phyloP scores from a whole-genome alignment of 1,139 yeast species.

The Chernovozyma aurita region DNA sequence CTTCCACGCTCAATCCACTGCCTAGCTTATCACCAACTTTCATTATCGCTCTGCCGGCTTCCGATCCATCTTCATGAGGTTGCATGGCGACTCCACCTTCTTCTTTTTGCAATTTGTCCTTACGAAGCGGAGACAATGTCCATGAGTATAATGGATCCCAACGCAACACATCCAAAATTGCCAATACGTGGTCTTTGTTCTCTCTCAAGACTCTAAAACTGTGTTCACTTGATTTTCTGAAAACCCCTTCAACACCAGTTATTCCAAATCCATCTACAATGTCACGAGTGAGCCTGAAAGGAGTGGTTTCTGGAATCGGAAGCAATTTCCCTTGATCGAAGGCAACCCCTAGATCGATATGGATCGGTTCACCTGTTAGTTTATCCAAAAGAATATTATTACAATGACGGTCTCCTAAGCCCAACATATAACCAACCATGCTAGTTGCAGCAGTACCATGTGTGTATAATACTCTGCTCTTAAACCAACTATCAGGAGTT shows the following conservation, averaged over 20 bases:
- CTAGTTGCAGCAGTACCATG: conserved; percentile 83
- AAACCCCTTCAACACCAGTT: conserved; percentile 74
- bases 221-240: conserved; percentile 67
- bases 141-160: conserved; percentile 94
- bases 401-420: conserved; percentile 93
- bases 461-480: conserved; percentile 59
- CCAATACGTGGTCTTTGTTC: conserved; percentile 66
- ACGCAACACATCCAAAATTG: conserved; percentile 78
- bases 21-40: conserved; percentile 73
- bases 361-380: conserved; percentile 83
- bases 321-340: conserved; percentile 86
- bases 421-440: conserved; percentile 81
- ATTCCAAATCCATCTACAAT: conserved; percentile 90
- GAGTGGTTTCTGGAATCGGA: conserved; percentile 89
- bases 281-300: conserved; percentile 87
- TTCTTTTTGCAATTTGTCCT: conserved; percentile 50
- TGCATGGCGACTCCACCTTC: conserved; percentile 18
- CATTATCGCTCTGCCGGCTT: conserved; percentile 73
- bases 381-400: conserved; percentile 83
- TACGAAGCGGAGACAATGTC: conserved; percentile 72
- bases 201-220: conserved; percentile 64
- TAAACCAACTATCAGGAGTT: conserved; percentile 71
- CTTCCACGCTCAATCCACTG: conserved; percentile 72
- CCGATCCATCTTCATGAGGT: conserved; percentile 57
- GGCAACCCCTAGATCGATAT: conserved; percentile 93